Evolutionary conservation across 441 rosid species (phyloP).

Genomic region (Pelargonium citronellum): DNA sequence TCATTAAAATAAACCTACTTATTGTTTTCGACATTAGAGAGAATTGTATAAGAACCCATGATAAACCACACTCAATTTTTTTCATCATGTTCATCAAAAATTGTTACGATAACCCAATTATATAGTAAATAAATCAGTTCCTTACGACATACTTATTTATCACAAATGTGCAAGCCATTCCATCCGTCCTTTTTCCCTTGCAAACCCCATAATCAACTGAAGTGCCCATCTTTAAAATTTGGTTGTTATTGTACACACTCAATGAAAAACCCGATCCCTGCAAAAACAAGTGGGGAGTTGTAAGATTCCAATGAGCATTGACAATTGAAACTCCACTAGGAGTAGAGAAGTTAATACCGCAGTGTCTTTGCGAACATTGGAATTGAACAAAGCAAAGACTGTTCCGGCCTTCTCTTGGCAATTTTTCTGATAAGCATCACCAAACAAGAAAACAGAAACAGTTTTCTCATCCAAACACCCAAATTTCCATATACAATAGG

Average conservation of each 20-base stretch:
- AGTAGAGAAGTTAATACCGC: slow-evolving; percentile 35
- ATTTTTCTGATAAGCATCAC: slow-evolving; percentile 66
- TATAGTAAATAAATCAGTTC: too few relatives aligned
- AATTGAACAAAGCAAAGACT: slow-evolving; percentile 68
- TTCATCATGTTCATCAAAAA: too few relatives aligned
- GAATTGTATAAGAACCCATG: too few relatives aligned
- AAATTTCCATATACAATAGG: slow-evolving; percentile 67
- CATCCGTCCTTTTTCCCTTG: slow-evolving; percentile 73
- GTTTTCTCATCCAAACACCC: slow-evolving; percentile 60
- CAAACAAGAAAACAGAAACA: slow-evolving; percentile 78
- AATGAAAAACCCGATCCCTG: slow-evolving; percentile 75
- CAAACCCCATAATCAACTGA: slow-evolving; percentile 89
- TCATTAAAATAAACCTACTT: too few relatives aligned
- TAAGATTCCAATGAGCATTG: background rate
- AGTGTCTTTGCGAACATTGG: slow-evolving; percentile 58
- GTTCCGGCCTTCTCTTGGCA: slow-evolving; percentile 59
- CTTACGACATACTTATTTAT: slow-evolving; percentile 64
- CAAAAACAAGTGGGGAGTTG: slow-evolving; percentile 19
- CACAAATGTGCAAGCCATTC: slow-evolving; percentile 56
- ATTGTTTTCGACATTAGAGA: too few relatives aligned
- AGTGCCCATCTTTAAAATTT: slow-evolving; percentile 67
- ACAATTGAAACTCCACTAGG: slow-evolving; percentile 3
- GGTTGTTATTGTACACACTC: slow-evolving; percentile 58
- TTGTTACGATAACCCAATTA: too few relatives aligned
- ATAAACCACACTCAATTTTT: too few relatives aligned